Base-by-base conservation (phyloP, 768 basidiomycete genomes). In the Myochromella boudieri region DNA sequence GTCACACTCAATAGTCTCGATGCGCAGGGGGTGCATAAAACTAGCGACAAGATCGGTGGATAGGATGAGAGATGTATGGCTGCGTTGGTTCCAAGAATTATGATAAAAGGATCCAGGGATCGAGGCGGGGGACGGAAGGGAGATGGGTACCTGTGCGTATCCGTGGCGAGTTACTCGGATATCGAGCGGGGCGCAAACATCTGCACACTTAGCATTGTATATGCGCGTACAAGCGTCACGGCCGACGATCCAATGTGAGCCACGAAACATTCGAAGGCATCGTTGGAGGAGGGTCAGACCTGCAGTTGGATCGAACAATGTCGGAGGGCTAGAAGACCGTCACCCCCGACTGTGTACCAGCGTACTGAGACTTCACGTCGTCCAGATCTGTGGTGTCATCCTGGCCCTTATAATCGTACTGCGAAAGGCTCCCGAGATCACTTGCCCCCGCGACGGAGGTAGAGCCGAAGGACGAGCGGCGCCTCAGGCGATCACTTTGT, bases 351-450 rank as follows among this genome's bases (percentile, higher is more conserved):
- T 91, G 91, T 12, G 89, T 91, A 21, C 86, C 87, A 6, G 87
- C 73, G 63, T 93, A 93, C 66, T 94, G 91, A 46, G 84, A 86
- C 71, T 91, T 89, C 77, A 92, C 81, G 62, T 94, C 91, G 62
- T 93, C 91, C 60, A 82, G 62, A 60, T 92, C 91, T 24, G 72
- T 76, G 34, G 77, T 75, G 48, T 88, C 91, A 60, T 92, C 91
- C 64, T 92, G 91, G 59, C 89, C 91, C 81, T 93, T 93, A 69
- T 93, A 93, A 54, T 81, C 79, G 60, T 91, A 80, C 59, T 80
- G 81, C 31, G 86, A 87, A 52, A 90, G 61, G 62, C 87, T 89
- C 34, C 88, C 91, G 60, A 87, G 68, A 57, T 92, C 91, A 45
- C 84, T 87, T 25, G 80, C 72, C 9, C 88, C 89, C 7, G 87